A percentile compares a stretch with the other conserved stretches of the same genome.
Conservation (phyloP, 2,329 filamentous ascomycete genomes). For the Epichloe gansuensis region DNA sequence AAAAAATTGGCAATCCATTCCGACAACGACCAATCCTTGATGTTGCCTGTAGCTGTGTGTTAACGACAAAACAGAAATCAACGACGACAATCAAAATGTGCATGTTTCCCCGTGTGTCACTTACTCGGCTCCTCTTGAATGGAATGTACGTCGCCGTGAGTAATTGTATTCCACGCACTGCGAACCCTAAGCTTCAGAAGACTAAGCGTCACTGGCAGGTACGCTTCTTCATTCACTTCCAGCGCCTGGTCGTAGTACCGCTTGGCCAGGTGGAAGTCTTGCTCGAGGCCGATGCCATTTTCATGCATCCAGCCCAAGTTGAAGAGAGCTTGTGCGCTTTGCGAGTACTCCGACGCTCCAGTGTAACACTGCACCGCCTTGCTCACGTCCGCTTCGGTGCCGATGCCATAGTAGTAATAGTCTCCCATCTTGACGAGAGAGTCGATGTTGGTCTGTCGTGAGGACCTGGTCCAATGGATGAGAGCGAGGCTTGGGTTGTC, state of each 20-base stretch:
- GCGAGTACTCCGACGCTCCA: constrained; percentile 79
- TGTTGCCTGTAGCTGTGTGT: constrained; percentile 38
- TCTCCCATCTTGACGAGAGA: constrained; percentile 97
- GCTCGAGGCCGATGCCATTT: constrained; percentile 81
- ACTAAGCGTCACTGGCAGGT: constrained; percentile 81
- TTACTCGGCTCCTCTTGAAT: constrained; percentile 82
- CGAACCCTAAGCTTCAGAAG: constrained; percentile 72
- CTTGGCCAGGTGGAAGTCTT: constrained; percentile 96
- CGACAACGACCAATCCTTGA: constrained; percentile 62
- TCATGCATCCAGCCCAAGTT: constrained; percentile 99
- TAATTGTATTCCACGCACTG: constrained; percentile 91
- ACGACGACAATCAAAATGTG: background rate
- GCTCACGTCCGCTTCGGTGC: constrained; percentile 57
- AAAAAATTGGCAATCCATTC: constrained; percentile 87
- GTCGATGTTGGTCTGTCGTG: constrained; percentile 86
- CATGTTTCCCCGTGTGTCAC: constrained; percentile 14
- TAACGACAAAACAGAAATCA: constrained; percentile 11
- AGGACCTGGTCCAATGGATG: constrained; percentile 90
- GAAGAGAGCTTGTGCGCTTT: constrained; percentile 90
- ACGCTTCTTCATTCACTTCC: constrained; percentile 85
- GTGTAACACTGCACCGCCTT: constrained; percentile 92
- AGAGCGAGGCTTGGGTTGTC: constrained; percentile 54
- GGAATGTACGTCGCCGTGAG: constrained; percentile 79
- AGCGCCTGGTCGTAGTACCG: constrained; percentile 88
- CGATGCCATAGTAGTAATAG: constrained; percentile 81